Base-by-base conservation (phyloP, 78 protist genomes). In the Dictyostelium firmibasis region DNA sequence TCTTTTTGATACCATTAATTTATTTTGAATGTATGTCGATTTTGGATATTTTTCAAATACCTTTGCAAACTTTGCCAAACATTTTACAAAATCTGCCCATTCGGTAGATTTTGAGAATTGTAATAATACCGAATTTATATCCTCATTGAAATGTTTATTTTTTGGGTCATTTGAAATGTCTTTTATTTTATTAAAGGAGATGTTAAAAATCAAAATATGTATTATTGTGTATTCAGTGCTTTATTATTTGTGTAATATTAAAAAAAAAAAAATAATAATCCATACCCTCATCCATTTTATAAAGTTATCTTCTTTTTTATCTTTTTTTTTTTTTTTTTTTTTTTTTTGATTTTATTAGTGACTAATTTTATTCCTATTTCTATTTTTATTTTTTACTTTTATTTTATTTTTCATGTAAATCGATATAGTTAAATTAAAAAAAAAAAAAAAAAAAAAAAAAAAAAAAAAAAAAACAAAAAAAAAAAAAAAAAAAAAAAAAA, bases 81-180 rank as follows among this genome's bases (percentile, higher is more conserved):
- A 87, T 69, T 94, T 94, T 27, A 94, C 83, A 6, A 94, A 64
- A 70, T 94, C 96, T 64, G 93, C 94, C 96, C 96, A 94, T 33
- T 94, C 96, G 29, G 82, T 81, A 2, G 94, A 81, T 20, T 89
- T 89, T 25, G 87, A 43, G 38, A 89, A 89, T 69, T 27, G 25
- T 9, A 29, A 7, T 75, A 89, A 89, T 23, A 89, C 86, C 50
- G 85, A 53, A 69, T 78, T 89, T 44, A 89, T 43, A 31, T 89
- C 94, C 35, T 89, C 94, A 33, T 89, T 89, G 35, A 89, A 89
- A 6, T 89, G 94, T 81, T 81, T 89, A 47, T 64, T 79, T 69
- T 89, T 89, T 81, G 94, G 94, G 70, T 89, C 94, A 76, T 76
- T 76, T 41, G 82, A 38, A 14, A 31, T 13, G n/a, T 76, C 82